Evolutionary conservation across 768 basidiomycete genomes (phyloP).

Genomic region (Russula dissimulans): DNA sequence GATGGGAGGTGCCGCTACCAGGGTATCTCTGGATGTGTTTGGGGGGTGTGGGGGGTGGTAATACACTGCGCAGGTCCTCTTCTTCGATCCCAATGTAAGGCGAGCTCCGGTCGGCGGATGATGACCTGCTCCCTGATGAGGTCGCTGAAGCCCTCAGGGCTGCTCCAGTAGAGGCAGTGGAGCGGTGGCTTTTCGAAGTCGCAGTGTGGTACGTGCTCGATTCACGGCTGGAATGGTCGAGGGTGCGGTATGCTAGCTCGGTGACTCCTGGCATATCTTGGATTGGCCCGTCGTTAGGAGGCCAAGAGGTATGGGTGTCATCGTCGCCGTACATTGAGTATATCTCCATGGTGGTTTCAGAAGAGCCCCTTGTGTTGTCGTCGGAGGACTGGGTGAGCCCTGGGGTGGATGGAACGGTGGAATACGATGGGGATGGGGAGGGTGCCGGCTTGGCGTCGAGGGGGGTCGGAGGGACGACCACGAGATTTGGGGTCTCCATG

Average conservation of each 20-base stretch:
- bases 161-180: constrained; percentile 22
- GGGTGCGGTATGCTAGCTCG: constrained; percentile 6
- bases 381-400: constrained; percentile 28
- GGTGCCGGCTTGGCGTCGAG: not conserved
- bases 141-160: constrained; percentile 29
- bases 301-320: constrained; percentile 16
- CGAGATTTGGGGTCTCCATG: constrained; percentile 18
- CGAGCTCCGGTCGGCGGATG: constrained; percentile 8
- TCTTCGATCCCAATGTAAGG: constrained; percentile 12
- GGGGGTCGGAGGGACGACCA: constrained; percentile 13
- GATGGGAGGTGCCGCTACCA: not conserved
- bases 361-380: constrained; percentile 44
- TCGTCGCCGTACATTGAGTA: constrained; percentile 82
- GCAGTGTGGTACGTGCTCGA: constrained; percentile 15
- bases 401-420: constrained; percentile 25
- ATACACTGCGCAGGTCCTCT: not conserved
- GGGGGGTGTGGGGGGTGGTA: not conserved
- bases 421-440: constrained; percentile 7
- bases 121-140: constrained; percentile 27
- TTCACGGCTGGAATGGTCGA: constrained; percentile 1
- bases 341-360: constrained; percentile 73
- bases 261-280: constrained; percentile 27
- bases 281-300: constrained; percentile 24
- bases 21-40: not conserved
- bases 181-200: constrained; percentile 6